Conservation (phyloP, 345 rosid species). For the Brassica incana region DNA sequence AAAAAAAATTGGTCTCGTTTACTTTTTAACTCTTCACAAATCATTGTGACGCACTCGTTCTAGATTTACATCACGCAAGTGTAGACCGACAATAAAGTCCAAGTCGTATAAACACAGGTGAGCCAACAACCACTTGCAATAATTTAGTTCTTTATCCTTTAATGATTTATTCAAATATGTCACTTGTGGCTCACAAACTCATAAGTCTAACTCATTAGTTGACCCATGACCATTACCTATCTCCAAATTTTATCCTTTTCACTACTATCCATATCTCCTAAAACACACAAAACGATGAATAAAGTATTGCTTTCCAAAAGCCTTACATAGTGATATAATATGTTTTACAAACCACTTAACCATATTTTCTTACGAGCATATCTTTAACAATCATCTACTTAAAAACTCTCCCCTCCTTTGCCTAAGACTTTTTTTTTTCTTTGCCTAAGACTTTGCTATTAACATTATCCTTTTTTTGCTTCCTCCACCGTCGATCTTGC, state of each 20-base stretch:
- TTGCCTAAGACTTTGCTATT: constrained; percentile 21
- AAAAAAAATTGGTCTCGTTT: not conserved
- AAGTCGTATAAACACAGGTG: constrained; percentile 30
- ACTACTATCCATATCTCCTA: constrained; percentile 11
- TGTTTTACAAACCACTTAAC: constrained; percentile 17
- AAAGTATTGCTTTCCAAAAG: constrained; percentile 1
- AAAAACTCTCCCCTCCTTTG: constrained; percentile 4
- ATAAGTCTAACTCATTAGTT: constrained; percentile 25
- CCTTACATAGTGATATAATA: constrained; percentile 1
- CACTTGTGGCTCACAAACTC: constrained; percentile 32
- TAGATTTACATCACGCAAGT: constrained; percentile 19
- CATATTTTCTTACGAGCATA: not conserved
- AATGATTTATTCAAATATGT: constrained; percentile 13
- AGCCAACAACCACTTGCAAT: constrained; percentile 35
- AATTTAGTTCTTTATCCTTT: constrained; percentile 24
- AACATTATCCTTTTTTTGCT: constrained; percentile 14
- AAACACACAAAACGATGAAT: constrained; percentile 21
- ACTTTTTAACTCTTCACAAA: constrained; percentile 14
- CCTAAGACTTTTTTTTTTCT: constrained; percentile 6
- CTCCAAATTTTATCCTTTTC: constrained; percentile 26
- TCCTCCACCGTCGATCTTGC: constrained; percentile 4
- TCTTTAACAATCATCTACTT: constrained; percentile 9
- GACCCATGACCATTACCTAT: constrained; percentile 18
- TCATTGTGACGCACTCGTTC: constrained; percentile 25
- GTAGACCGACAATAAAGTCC: constrained; percentile 35